Base-by-base conservation (phyloP, 495 filamentous ascomycete species). In the Penicillium malachiteum region DNA sequence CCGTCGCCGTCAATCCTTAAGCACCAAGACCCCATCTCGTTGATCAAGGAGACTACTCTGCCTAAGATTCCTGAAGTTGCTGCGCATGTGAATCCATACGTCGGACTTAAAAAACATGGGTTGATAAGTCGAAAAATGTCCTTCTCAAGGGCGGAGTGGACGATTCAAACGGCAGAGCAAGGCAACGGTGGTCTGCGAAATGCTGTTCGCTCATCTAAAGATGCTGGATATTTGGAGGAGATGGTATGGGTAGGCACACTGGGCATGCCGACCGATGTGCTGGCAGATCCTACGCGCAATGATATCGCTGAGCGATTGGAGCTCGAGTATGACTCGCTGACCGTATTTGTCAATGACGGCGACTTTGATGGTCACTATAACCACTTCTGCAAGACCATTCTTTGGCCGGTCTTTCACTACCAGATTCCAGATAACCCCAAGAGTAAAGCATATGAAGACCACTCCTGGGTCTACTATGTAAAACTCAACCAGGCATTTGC, bases 341-440 rank as follows among this genome's bases (percentile, higher is more conserved):
- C 85, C 10, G 91, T 96, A 32, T 92, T 87, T 64, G 87, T 89
- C 63, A 88, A 84, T 37, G 92, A 97, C 68, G 87, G 83, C 58
- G 91, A 96, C 65, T 91, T 96, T 43, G 88, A 96, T 62, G 91
- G 92, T 3, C 91, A 96, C 70, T 97, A 97, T 64, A 82, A 84
- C 10, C 91, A 96, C 70, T 96, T 91, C 59, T 96, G 90, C 81
- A 96, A 96, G 67, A 85, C 90, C 66, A 89, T 92, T 45, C 80
- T 93, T 17, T 92, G 88, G 88, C 89, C 89, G 7, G 91, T 96
- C 35, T 95, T 96, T 70, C 91, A 97, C 70, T 96, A 97, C 69
- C 91, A 95, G 69, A 94, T 96, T 56, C 92, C 92, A 2, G 92
- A 96, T 68, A 92, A 94, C 67, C 92, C 92, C 10, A 96, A 96